Evolutionary conservation across 2,329 filamentous ascomycete genomes (phyloP), one percentile per base, ranked within the genome.

Genomic region (Epichloe festucae): DNA sequence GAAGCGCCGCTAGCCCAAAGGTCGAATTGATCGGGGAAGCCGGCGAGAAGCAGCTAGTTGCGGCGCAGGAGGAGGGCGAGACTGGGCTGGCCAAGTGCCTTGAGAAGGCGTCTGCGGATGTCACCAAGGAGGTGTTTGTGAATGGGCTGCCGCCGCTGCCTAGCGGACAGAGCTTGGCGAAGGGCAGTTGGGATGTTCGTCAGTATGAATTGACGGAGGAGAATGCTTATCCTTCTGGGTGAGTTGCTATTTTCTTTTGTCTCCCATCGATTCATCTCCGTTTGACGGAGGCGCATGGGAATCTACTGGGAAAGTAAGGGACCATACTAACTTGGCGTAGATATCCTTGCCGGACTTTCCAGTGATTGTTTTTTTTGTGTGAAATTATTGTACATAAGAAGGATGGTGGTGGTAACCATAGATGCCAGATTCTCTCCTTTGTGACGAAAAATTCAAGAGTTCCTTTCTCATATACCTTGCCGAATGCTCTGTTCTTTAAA

Each of bases 101-200:
- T 54, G 78, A 87, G 72, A 72, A 70, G 51, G 64, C 61, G 50
- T 63, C 61, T 2, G 67, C 65, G 36, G 66, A 71, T 58, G 69
- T 95, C 23, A 64, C 62, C 47, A 66, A 69, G 57, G 79, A 90
- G 52, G 67, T 96, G 56, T 82, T 87, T 49, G 76, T 85, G 44
- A 76, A 85, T 61, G 90, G 91, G 1, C 68, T 98, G 69, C 93
- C 93, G 52, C 93, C 93, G n/a, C 71, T 86, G 62, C 93, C 91
- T 15, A 82, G 82, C 62, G 84, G 87, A n/a, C 70, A 82, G 67
- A 79, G 73, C 58, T 60, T 75, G 53, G 67, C 68, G 46, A 71
- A 67, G 45, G 75, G 76, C 43, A 65, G 73, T 55, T 80, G 81
- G 72, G 75, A 82, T 63, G 80, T 84, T 64, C 82, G 89, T 67